Conservation (phyloP, 768 basidiomycete species). For the Sutorius australiensis region DNA sequence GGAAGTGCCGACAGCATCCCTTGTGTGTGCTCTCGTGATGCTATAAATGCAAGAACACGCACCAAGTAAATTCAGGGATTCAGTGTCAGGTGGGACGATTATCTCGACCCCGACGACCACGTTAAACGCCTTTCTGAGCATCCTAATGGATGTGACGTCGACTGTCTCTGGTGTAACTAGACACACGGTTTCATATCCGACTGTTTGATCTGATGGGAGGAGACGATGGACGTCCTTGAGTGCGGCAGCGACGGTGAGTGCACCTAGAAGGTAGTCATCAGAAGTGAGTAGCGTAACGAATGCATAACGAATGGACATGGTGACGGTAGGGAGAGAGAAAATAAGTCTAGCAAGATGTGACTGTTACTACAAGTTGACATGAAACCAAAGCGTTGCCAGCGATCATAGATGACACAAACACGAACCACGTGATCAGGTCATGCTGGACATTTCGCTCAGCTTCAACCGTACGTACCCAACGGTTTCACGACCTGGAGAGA, state of each 20-base stretch:
- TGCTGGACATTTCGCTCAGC: constrained; percentile 31
- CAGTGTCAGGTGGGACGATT: constrained; percentile 64
- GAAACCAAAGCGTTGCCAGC: neutral
- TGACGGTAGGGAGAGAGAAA: neutral
- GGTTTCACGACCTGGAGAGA: neutral
- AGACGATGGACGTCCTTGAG: constrained; percentile 67
- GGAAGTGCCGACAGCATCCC: neutral
- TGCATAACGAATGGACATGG: constrained; percentile 68
- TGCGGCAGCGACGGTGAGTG: constrained; percentile 80
- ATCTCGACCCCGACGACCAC: constrained; percentile 89
- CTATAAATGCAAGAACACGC: constrained; percentile 17
- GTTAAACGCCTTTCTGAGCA: constrained; percentile 76
- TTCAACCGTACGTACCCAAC: constrained; percentile 37
- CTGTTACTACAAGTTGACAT: constrained; percentile 18
- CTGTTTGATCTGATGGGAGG: constrained; percentile 42
- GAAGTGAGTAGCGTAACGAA: constrained; percentile 93
- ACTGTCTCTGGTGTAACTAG: constrained; percentile 93
- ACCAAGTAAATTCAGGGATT: constrained; percentile 82
- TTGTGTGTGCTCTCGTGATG: constrained; percentile 2
- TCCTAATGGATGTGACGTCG: constrained; percentile 75
- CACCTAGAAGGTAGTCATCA: constrained; percentile 89
- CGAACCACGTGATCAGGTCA: constrained; percentile 1
- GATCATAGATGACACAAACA: constrained; percentile 7
- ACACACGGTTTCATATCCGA: constrained; percentile 71
- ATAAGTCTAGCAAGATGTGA: neutral